Base-by-base conservation (phyloP, 75 land plant genomes). In the Adiantum capillusveneris region DNA sequence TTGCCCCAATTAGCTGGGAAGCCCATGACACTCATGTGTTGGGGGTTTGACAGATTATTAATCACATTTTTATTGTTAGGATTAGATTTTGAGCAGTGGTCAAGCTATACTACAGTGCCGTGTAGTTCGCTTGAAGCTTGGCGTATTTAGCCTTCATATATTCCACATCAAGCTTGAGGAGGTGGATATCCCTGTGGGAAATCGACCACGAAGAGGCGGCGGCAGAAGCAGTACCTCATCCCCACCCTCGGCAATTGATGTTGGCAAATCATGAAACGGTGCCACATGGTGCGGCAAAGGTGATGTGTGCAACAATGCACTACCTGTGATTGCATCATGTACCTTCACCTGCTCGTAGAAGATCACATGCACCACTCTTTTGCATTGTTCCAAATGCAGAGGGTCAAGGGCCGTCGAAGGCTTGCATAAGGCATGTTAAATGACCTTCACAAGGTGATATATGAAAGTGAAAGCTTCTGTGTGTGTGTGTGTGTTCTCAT, bases 91-190 rank as follows among this genome's bases (percentile, higher is more conserved):
- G 3, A 34, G 37, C 7, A 9, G 9, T 14, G 49, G 12, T n/a
- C 21, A n/a, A 78, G 79, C 68, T 88, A 81, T 71, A 60, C 58
- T 77, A 78, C 48, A 80, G 49, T 5, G 42, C 63, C 30, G 74
- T 76, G 78, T 79, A 80, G 30, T 88, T 87, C 26, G 44, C 75
- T 57, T 88, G 89, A 9, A 92, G 82, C 55, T 85, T 86, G 14
- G 70, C n/a, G 62, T 83, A 85, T 65, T 92, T 85, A 25, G 81
- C 58, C 69, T 85, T 85, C 71, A 92, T 65, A 29, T 72, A 82
- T 65, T 92, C 83, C 25, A 92, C 72, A 60, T 92, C 97, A 34
- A 78, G 77, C 66, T 79, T 82, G 29, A 92, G 81, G 27, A 81
- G 69, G 45, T 76, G 82, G 46, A 91, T 87, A 62, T 91, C 97